These are phyloP conservation scores for Flaveria brownii DNA, from an alignment of 129 eudicot genomes.

Conservation along the genomic window DNA sequence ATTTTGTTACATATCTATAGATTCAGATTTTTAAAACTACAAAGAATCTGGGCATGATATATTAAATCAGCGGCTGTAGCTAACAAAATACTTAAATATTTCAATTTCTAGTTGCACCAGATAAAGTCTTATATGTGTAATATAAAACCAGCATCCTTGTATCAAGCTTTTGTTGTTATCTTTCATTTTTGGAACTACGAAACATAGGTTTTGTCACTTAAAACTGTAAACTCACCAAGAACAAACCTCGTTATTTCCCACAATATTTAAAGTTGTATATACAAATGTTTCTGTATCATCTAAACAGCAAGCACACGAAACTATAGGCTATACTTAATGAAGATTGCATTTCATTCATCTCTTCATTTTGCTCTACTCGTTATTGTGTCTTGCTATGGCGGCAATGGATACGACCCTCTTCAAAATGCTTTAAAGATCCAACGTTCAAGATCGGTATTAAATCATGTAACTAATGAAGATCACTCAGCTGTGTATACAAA, in stretches of 20 bases:
- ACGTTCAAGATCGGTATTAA: not conserved
- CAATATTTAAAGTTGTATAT: not conserved
- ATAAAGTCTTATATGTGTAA: not conserved
- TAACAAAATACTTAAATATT: no score
- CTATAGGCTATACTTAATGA: slow-evolving; percentile 15
- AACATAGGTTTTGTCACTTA: slow-evolving; percentile 26
- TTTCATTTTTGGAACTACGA: not conserved
- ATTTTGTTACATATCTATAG: no score
- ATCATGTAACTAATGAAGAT: not conserved
- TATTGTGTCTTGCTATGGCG: slow-evolving; percentile 28
- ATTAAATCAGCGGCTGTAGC: no score
- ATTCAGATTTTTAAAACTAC: no score
- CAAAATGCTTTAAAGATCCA: slow-evolving; percentile 10
- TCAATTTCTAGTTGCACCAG: not conserved
- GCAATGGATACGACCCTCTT: slow-evolving; percentile 32
- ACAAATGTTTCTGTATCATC: not conserved
- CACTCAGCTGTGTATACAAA: not conserved
- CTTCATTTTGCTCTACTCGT: slow-evolving; percentile 20
- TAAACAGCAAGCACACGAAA: not conserved
- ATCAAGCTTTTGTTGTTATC: slow-evolving; percentile 11
- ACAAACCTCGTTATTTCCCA: not conserved
- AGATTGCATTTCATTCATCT: slow-evolving; percentile 16
- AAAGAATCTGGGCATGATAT: no score
- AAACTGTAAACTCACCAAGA: slow-evolving; percentile 19
- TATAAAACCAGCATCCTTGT: slow-evolving; percentile 21